Conservation (phyloP, 1,284 basidiomycete genomes). For the Trametes pubescens region DNA sequence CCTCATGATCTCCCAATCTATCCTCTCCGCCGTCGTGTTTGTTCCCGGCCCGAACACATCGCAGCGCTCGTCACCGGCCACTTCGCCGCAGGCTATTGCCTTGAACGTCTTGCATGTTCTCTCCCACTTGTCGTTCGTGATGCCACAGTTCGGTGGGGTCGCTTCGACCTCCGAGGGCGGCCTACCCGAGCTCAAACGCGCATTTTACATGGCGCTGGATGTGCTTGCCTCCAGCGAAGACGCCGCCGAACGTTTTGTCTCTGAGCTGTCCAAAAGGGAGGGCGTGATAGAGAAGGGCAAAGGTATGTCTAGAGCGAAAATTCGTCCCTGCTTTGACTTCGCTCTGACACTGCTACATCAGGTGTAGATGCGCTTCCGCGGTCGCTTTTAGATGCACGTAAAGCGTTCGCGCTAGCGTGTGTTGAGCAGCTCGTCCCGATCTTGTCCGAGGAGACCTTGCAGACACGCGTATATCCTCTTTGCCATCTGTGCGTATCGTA, state of each 20-base stretch:
- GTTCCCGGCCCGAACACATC: conserved; percentile 45
- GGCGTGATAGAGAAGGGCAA: conserved; percentile 19
- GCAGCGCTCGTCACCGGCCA: conserved; percentile 5
- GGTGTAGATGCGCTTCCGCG: conserved; percentile 22
- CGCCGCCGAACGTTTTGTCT: conserved; percentile 53
- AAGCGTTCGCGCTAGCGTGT: conserved; percentile 67
- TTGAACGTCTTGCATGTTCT: conserved; percentile 60
- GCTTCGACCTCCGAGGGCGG: conserved; percentile 56
- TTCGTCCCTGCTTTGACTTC: too few relatives aligned
- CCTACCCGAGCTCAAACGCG: conserved; percentile 72
- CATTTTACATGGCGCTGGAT: conserved; percentile 77
- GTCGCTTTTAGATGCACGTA: conserved; percentile 56
- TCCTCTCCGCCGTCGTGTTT: conserved; percentile 64
- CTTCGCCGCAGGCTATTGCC: conserved; percentile 55
- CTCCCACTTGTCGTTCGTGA: conserved; percentile 71
- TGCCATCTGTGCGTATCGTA: conserved; percentile 62
- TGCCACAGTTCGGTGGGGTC: conserved; percentile 78
- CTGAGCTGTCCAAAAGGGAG: conserved; percentile 44
- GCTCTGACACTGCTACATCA: not conserved
- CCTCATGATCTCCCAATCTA: conserved; percentile 71
- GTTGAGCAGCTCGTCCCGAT: conserved; percentile 75
- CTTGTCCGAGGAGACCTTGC: conserved; percentile 56
- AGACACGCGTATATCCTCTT: conserved; percentile 60
- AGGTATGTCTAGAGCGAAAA: conserved; percentile 21
- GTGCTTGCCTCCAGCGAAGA: conserved; percentile 58